Percentiles rank a stretch among this genome's conserved stretches.
These are phyloP conservation scores for Diaporthe batatas DNA, from an alignment of 2,329 filamentous ascomycete species.

Conservation along the genomic window DNA sequence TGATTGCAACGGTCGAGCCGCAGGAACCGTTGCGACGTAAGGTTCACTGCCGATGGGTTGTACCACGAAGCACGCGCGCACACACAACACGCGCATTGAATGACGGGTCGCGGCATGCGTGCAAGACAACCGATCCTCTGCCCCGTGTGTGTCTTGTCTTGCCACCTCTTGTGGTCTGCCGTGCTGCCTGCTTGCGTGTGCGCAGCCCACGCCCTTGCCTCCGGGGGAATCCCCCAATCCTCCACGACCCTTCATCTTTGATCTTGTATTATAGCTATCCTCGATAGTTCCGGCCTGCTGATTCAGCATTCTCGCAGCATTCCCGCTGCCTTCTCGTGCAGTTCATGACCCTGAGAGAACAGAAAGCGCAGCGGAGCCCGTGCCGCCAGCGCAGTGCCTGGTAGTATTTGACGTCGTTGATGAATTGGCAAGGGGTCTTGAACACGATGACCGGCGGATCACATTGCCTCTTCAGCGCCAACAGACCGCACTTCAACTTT, in stretches of 20 bases:
- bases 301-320: not conserved
- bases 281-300: not conserved
- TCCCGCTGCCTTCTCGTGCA: not conserved
- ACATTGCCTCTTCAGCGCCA: not conserved
- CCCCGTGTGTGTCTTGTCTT: conserved; percentile 2
- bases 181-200: not conserved
- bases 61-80: conserved; percentile 7
- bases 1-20: not conserved
- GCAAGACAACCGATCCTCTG: not conserved
- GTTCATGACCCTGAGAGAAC: not conserved
- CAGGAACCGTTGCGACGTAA: conserved; percentile 30
- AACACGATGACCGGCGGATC: too few relatives aligned
- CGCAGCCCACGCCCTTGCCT: not conserved
- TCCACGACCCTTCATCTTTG: not conserved
- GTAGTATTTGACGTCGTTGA: too few relatives aligned
- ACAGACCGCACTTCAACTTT: too few relatives aligned
- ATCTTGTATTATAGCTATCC: not conserved
- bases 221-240: not conserved
- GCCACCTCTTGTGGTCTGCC: not conserved
- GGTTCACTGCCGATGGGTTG: not conserved
- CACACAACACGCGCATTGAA: not conserved
- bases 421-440: too few relatives aligned
- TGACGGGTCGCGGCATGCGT: conserved; percentile 7
- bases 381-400: not conserved
- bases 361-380: not conserved